Conservation (phyloP, 805 yeast genomes). For the Cyberlindnera samutprakarnensis region DNA sequence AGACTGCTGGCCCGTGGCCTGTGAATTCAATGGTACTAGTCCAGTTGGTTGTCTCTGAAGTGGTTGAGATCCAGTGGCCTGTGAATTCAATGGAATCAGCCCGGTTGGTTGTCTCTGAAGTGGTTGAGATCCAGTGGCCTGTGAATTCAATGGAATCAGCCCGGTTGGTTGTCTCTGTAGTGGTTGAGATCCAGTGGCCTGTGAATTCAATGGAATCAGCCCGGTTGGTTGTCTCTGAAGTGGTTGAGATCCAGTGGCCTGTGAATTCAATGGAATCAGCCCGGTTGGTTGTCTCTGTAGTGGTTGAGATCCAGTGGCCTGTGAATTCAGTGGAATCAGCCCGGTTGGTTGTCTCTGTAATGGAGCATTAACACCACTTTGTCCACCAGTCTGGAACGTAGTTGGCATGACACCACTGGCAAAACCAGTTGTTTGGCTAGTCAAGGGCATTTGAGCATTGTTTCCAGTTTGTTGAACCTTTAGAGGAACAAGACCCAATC, state of each 20-base stretch:
- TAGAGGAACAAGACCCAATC: neutral
- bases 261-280: slow-evolving; percentile 39
- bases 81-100: slow-evolving; percentile 15
- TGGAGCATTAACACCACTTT: too few relatives aligned
- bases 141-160: slow-evolving; percentile 18
- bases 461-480: neutral
- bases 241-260: slow-evolving; percentile 11
- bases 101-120: slow-evolving; percentile 3
- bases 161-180: slow-evolving; percentile 32
- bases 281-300: slow-evolving; percentile 49
- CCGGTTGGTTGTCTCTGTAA: slow-evolving; percentile 7
- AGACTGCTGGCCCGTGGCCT: slow-evolving; percentile 25
- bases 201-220: slow-evolving; percentile 36
- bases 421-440: neutral
- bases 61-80: too few relatives aligned
- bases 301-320: slow-evolving; percentile 20
- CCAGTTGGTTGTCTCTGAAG: slow-evolving; percentile 38
- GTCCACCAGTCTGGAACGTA: neutral
- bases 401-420: neutral
- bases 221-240: slow-evolving; percentile 45
- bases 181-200: slow-evolving; percentile 55
- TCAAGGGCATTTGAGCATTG: neutral
- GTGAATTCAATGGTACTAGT: slow-evolving; percentile 18
- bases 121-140: slow-evolving; percentile 7
- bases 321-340: slow-evolving; percentile 2